Evolutionary conservation across 768 basidiomycete species (phyloP).

Genomic region (Guyanaporus albipodus): DNA sequence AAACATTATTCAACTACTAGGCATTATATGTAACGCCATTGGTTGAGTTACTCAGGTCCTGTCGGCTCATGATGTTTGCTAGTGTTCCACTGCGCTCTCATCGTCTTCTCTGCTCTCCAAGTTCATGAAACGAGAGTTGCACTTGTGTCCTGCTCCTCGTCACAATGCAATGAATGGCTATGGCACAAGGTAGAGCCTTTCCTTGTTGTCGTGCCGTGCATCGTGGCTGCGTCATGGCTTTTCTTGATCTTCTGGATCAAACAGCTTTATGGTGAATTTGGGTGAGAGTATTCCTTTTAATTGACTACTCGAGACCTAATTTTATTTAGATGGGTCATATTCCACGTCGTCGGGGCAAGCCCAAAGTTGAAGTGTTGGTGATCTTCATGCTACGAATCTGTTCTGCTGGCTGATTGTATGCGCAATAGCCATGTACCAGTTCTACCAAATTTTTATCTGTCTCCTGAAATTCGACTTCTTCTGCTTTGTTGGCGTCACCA

Average conservation of each 20-base stretch:
- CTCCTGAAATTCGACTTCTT: constrained; percentile 91
- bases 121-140: constrained; percentile 70
- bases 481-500: constrained; percentile 81
- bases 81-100: constrained; percentile 71
- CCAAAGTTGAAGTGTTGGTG: constrained; percentile 75
- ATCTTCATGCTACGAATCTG: not conserved
- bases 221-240: constrained; percentile 66
- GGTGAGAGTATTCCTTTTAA: constrained; percentile 43
- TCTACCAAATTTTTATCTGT: constrained; percentile 83
- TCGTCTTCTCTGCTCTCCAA: constrained; percentile 74
- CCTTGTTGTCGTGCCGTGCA: constrained; percentile 67
- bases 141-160: constrained; percentile 34
- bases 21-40: constrained; percentile 56
- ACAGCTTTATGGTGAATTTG: constrained; percentile 75
- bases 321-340: constrained; percentile 74
- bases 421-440: constrained; percentile 76
- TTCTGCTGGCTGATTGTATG: constrained; percentile 2
- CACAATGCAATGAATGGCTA: constrained; percentile 51
- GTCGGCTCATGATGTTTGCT: constrained; percentile 4
- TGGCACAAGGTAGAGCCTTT: constrained; percentile 60
- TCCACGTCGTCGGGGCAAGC: constrained; percentile 85
- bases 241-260: constrained; percentile 65
- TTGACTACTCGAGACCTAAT: not conserved
- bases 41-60: not conserved
- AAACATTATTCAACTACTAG: constrained; percentile 75